Base-by-base conservation (phyloP, 2,329 filamentous ascomycete genomes). In the Claviceps sp. region DNA sequence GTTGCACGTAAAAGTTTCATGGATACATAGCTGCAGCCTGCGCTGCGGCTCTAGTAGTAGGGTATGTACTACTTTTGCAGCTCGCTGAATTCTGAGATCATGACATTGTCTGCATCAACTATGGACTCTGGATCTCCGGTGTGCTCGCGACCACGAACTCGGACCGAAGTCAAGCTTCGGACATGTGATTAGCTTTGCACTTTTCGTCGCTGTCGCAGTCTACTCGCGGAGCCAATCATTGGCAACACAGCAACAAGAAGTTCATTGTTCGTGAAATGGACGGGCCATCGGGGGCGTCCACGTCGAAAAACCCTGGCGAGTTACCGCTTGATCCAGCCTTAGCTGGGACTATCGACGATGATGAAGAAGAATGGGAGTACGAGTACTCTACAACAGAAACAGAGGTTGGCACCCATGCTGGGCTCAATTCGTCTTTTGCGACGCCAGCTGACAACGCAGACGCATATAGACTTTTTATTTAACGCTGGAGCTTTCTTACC, bases 291-390 rank as follows among this genome's bases (percentile, higher is more conserved):
- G 46, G 41, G 13, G 47, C n/a, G 4, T 47, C 51, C 18, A 43
- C 47, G 1, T 38, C 56, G 20, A 56, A 64, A 14, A 56, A 56
- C 43, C 56, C 65, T 3, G 64, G 60, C 9, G 60, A 60, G 8
- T 49, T 67, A 44, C 47, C 52, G 7, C 47, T 67, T 30, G 61
- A 67, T 36, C 59, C 64, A 46, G 49, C 61, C 14, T 36, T 63
- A 30, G 49, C 57, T n/a, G 57, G 63, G 40, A 52, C 63, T 16
- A 53, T 56, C 24, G 54, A 55, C 9, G 69, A 71, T 30, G 74
- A 72, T 5, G 70, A 81, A 54, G 77, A 83, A 48, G 79, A 82
- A 49, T 84, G 79, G 78, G 81, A 84, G 60, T 84, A 83, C 57
- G 81, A 84, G 57, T 84, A 84, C 60, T 84, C 81, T 0, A 65